Percentiles rank a stretch among this genome's conserved stretches.
Conservation (phyloP, 1,284 basidiomycete species). For the Gymnopus androsaceus region DNA sequence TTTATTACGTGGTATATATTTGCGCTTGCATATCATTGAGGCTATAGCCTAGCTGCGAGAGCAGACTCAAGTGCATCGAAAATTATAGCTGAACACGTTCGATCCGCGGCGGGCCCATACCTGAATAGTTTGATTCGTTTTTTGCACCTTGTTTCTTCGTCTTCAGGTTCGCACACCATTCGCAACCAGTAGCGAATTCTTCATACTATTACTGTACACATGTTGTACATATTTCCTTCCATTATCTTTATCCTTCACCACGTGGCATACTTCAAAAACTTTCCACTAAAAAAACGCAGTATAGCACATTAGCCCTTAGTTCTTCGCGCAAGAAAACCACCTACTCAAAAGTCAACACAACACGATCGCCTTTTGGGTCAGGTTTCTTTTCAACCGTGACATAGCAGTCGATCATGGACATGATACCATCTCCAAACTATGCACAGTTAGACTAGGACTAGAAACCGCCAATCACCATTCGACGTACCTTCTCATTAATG, state of each 20-base stretch:
- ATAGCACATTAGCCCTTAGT: background rate
- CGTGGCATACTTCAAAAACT: constrained; percentile 16
- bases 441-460: background rate
- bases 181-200: too few relatives aligned
- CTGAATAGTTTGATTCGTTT: too few relatives aligned
- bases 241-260: constrained; percentile 8
- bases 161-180: too few relatives aligned
- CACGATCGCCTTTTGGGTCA: constrained; percentile 83
- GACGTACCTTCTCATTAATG: constrained; percentile 78
- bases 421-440: constrained; percentile 88
- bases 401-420: constrained; percentile 89
- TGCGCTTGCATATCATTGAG: too few relatives aligned
- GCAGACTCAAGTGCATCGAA: constrained; percentile 16
- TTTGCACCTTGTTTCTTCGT: too few relatives aligned
- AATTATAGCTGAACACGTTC: constrained; percentile 16
- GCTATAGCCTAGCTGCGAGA: constrained; percentile 16
- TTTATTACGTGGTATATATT: too few relatives aligned
- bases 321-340: constrained; percentile 31
- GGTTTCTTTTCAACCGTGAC: constrained; percentile 72
- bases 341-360: constrained; percentile 82
- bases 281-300: constrained; percentile 8
- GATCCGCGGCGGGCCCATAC: constrained; percentile 16
- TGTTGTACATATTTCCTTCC: background rate
- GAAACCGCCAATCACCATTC: background rate
- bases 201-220: too few relatives aligned